phyloP scores from a whole-genome alignment of 2,329 filamentous ascomycete species.

The Botrytis squamosa region DNA sequence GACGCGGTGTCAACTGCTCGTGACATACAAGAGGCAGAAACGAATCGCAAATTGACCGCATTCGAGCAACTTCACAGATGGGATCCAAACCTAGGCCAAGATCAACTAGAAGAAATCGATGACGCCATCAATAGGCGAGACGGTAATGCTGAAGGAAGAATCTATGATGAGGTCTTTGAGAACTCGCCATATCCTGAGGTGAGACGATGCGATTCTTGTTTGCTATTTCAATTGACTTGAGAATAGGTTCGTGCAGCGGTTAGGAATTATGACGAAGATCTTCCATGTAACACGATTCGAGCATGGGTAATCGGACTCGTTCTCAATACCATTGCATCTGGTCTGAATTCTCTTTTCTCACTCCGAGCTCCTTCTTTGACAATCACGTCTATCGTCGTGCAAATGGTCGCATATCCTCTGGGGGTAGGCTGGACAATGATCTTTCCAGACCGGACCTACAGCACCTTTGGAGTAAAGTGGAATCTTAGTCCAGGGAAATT shows the following conservation, averaged over 20 bases:
- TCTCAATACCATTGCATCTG: constrained; percentile 27
- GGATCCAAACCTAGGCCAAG: constrained; percentile 26
- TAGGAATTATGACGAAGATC: constrained; percentile 53
- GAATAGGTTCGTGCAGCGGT: constrained; percentile 26
- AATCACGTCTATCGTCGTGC: constrained; percentile 45
- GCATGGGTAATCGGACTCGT: constrained; percentile 54
- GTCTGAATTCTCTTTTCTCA: constrained; percentile 37
- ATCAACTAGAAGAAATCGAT: constrained; percentile 26
- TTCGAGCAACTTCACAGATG: constrained; percentile 27
- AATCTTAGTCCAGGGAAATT: constrained; percentile 62
- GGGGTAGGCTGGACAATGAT: constrained; percentile 48
- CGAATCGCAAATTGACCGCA: constrained; percentile 24
- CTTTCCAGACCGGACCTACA: constrained; percentile 19
- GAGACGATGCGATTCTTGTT: not conserved
- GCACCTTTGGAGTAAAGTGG: constrained; percentile 43
- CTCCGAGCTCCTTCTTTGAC: constrained; percentile 34
- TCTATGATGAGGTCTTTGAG: constrained; percentile 28
- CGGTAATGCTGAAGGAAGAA: constrained; percentile 20
- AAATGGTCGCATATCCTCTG: constrained; percentile 43
- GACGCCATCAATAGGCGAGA: constrained; percentile 25
- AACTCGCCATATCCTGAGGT: constrained; percentile 27
- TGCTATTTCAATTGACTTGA: not conserved
- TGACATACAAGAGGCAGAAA: constrained; percentile 23
- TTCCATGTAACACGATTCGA: constrained; percentile 64
- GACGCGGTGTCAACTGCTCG: constrained; percentile 14